phyloP scores from a whole-genome alignment of 2,329 filamentous ascomycete species.

The Aspergillus pseudoviridinutans region DNA sequence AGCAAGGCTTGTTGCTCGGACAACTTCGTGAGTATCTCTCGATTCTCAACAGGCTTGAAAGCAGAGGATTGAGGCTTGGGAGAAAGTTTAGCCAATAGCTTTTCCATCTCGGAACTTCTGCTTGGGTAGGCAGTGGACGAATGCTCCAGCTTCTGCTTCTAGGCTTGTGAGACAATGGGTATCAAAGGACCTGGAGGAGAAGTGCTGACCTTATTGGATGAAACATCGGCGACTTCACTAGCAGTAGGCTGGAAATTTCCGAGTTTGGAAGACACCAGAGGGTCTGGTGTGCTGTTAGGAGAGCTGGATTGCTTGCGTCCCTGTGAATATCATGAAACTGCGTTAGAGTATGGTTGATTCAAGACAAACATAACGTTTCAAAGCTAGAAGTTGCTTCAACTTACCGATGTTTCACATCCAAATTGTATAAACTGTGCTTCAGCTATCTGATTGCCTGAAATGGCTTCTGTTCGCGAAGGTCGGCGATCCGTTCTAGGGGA shows the following conservation, averaged over 20 bases:
- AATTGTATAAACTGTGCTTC: conserved; percentile 15
- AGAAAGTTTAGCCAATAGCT: conserved; percentile 46
- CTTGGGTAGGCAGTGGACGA: conserved; percentile 22
- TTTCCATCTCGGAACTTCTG: conserved; percentile 58
- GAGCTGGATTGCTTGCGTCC: conserved; percentile 22
- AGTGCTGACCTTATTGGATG: conserved; percentile 36
- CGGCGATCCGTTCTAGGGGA: conserved; percentile 24
- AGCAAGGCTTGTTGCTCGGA: conserved; percentile 66
- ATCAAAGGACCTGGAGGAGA: background rate
- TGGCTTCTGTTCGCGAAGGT: conserved; percentile 15
- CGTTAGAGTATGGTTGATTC: background rate
- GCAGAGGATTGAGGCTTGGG: conserved; percentile 28
- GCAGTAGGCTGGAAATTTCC: conserved; percentile 27
- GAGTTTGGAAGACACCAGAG: conserved; percentile 32
- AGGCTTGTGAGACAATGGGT: conserved; percentile 30
- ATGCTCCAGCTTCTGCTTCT: conserved; percentile 48
- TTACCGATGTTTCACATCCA: conserved; percentile 27
- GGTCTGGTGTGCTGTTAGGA: conserved; percentile 26
- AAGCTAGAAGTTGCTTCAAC: conserved; percentile 3
- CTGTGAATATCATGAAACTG: conserved; percentile 11
- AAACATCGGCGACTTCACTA: conserved; percentile 20
- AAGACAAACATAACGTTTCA: background rate
- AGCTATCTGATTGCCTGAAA: conserved; percentile 16
- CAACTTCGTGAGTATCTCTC: conserved; percentile 61
- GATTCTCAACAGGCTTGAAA: conserved; percentile 12